Conservation (phyloP, 1,139 yeast genomes). For the Pneumocystis carinii region DNA sequence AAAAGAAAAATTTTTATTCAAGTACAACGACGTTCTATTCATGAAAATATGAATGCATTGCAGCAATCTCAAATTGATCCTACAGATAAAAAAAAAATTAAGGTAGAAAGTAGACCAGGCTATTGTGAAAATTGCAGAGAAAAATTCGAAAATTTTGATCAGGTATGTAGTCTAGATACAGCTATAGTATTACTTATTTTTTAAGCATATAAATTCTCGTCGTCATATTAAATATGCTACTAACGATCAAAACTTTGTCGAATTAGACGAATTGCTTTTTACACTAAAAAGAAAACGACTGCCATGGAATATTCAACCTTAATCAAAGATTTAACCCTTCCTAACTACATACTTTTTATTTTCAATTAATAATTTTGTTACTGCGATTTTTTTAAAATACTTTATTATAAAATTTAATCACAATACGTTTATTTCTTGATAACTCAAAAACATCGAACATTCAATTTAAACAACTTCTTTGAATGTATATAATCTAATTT, state of each 20-base stretch:
- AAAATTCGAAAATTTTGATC: slow-evolving; percentile 65
- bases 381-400: neutral
- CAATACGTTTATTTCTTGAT: neutral
- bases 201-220: slow-evolving; percentile 45
- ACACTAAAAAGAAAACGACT: neutral
- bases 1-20: slow-evolving; percentile 33
- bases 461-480: neutral
- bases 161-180: slow-evolving; percentile 16
- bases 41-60: slow-evolving; percentile 12
- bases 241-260: slow-evolving; percentile 54
- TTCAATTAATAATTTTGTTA: neutral
- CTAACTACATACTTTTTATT: neutral
- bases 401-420: neutral
- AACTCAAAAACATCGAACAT: neutral
- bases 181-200: neutral
- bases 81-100: slow-evolving; percentile 15
- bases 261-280: slow-evolving; percentile 46
- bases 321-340: neutral
- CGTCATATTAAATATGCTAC: slow-evolving; percentile 73
- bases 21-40: neutral
- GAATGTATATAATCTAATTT: neutral
- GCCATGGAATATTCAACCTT: neutral
- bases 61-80: slow-evolving; percentile 11
- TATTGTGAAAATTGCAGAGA: slow-evolving; percentile 92
- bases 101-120: slow-evolving; percentile 30